Evolutionary conservation across 345 rosid species (phyloP).

Genomic region (Erodium maritimum): DNA sequence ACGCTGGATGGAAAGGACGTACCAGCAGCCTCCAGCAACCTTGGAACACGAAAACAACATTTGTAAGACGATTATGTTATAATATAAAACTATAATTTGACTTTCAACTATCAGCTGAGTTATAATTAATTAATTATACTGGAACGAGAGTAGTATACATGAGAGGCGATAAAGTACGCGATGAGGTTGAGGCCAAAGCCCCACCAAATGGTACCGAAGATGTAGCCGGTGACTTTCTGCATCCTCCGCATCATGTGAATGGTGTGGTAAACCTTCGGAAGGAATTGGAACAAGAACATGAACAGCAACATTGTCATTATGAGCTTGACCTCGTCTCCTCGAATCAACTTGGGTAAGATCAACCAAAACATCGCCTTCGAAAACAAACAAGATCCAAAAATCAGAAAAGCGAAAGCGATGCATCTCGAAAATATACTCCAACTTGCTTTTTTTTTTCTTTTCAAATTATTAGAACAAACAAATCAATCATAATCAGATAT

Average conservation of each 20-base stretch:
- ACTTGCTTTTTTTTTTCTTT: too few species aligned
- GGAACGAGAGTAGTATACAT: background rate
- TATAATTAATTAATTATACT: too few species aligned
- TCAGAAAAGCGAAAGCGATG: too few species aligned
- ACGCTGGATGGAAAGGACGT: slow-evolving; percentile 72
- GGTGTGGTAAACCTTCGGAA: background rate
- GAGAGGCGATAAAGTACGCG: background rate
- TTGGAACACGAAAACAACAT: slow-evolving; percentile 7
- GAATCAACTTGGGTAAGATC: slow-evolving; percentile 15
- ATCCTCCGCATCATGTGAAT: slow-evolving; percentile 6
- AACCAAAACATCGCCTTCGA: slow-evolving; percentile 27
- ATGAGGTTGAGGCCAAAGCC: background rate
- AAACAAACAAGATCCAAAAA: background rate
- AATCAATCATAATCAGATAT: too few species aligned
- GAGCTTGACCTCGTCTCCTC: slow-evolving; percentile 1
- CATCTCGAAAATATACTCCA: too few species aligned
- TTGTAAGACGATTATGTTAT: too few species aligned
- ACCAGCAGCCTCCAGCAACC: slow-evolving; percentile 96
- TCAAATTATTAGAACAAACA: too few species aligned
- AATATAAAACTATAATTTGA: too few species aligned
- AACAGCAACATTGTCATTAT: background rate
- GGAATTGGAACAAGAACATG: slow-evolving; percentile 6
- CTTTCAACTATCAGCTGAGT: too few species aligned
- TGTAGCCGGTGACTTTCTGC: slow-evolving; percentile 1
- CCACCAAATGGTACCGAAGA: slow-evolving; percentile 4